Evolutionary conservation across 2,329 filamentous ascomycete genomes (phyloP).

Genomic region (Podosphaera xanthii): DNA sequence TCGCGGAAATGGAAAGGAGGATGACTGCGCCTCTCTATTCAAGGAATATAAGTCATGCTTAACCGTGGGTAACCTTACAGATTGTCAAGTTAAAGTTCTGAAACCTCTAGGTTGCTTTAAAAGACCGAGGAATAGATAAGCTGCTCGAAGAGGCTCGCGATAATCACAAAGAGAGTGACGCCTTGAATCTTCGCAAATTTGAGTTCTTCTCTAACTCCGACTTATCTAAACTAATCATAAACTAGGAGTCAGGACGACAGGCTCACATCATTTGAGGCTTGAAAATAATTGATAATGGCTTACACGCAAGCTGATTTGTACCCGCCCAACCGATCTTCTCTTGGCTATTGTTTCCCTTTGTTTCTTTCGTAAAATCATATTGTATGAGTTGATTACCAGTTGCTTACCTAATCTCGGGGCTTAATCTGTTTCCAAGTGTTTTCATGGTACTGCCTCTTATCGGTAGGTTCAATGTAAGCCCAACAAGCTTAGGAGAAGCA

Average conservation of each 20-base stretch:
- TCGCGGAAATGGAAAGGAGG: conserved; percentile 56
- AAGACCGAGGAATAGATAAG: conserved; percentile 75
- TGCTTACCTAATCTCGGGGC: not conserved
- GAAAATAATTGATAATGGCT: not conserved
- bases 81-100: not conserved
- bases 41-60: conserved; percentile 75
- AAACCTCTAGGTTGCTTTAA: conserved; percentile 47
- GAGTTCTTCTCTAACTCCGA: conserved; percentile 2
- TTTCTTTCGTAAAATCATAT: too few species aligned
- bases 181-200: conserved; percentile 34
- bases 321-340: too few species aligned
- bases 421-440: not conserved
- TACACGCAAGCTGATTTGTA: too few species aligned
- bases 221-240: not conserved
- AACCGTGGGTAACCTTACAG: conserved; percentile 28
- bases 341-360: too few species aligned
- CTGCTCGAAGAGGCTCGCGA: conserved; percentile 81
- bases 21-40: conserved; percentile 69
- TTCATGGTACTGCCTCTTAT: too few species aligned
- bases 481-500: not conserved
- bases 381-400: too few species aligned
- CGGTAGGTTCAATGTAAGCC: not conserved
- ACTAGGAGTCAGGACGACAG: not conserved
- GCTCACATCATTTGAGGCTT: not conserved
- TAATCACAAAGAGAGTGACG: conserved; percentile 72